Conservation (phyloP, 2,329 filamentous ascomycete genomes). For the Aureobasidium namibiae region DNA sequence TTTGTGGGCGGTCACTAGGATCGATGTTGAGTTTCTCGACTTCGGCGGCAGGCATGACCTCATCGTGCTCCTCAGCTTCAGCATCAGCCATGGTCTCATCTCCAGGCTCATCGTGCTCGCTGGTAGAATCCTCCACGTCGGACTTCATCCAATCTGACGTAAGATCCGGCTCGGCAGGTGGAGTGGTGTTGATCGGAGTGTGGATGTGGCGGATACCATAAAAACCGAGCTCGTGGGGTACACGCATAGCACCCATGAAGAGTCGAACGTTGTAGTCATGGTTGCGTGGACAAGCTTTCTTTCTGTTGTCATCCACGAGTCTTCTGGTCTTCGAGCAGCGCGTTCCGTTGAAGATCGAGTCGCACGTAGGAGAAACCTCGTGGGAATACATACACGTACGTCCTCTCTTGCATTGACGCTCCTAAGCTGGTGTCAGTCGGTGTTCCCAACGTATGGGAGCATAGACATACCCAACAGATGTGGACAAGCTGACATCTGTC, state of each 20-base stretch:
- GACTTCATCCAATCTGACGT: not conserved
- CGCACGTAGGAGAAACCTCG: not conserved
- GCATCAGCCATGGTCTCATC: not conserved
- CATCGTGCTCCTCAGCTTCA: not conserved
- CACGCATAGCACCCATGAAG: not conserved
- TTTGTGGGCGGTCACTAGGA: no score
- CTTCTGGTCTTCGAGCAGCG: not conserved
- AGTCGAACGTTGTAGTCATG: constrained; percentile 2
- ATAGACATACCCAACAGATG: not conserved
- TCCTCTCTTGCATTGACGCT: not conserved
- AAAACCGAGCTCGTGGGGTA: not conserved
- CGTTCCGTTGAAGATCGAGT: not conserved
- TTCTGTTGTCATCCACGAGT: not conserved
- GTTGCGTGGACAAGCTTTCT: not conserved
- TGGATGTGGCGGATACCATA: not conserved
- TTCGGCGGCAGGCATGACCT: no score
- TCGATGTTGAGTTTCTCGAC: no score
- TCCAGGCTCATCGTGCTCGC: not conserved
- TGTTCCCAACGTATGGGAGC: no score
- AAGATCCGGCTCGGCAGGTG: not conserved
- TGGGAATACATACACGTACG: not conserved
- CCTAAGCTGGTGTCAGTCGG: not conserved
- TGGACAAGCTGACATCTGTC: not conserved
- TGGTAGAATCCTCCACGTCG: not conserved
- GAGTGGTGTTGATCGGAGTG: not conserved